Evolutionary conservation across 768 basidiomycete genomes (phyloP).

Genomic region (Lactifluus volemus): DNA sequence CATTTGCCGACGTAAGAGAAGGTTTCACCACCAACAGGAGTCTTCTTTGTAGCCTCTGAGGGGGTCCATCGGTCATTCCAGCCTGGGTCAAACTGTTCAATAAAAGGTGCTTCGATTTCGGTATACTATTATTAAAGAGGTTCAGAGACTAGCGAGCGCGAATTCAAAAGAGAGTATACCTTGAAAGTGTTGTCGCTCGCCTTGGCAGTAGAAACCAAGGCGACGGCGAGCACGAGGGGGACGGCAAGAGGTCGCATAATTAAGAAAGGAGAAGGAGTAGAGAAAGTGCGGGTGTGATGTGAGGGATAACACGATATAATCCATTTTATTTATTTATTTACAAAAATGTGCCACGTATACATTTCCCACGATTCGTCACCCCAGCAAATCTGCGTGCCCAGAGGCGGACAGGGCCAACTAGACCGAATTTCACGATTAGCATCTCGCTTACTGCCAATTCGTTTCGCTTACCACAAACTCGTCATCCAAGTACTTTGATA

Average conservation of each 20-base stretch:
- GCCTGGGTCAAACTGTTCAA: slow-evolving; percentile 94
- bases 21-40: slow-evolving; percentile 88
- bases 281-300: slow-evolving; percentile 19
- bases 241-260: slow-evolving; percentile 85
- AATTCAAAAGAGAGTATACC: slow-evolving; percentile 29
- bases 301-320: too few species aligned
- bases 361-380: slow-evolving; percentile 35
- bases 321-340: slow-evolving; percentile 28
- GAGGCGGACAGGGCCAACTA: slow-evolving; percentile 91
- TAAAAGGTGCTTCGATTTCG: slow-evolving; percentile 74
- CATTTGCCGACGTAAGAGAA: slow-evolving; percentile 97
- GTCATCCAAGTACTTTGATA: slow-evolving; percentile 95
- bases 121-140: slow-evolving; percentile 45
- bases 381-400: slow-evolving; percentile 89
- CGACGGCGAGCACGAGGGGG: slow-evolving; percentile 51
- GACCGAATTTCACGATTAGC: slow-evolving; percentile 1
- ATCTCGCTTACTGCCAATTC: too few species aligned
- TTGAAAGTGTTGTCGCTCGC: slow-evolving; percentile 58
- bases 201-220: slow-evolving; percentile 55
- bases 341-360: slow-evolving; percentile 35
- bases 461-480: slow-evolving; percentile 75
- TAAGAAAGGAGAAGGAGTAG: slow-evolving; percentile 27
- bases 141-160: not conserved
- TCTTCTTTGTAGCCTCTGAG: slow-evolving; percentile 97
- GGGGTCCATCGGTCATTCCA: slow-evolving; percentile 92